phyloP scores from a whole-genome alignment of 768 basidiomycete genomes.

The Leccinum truebloodii region DNA sequence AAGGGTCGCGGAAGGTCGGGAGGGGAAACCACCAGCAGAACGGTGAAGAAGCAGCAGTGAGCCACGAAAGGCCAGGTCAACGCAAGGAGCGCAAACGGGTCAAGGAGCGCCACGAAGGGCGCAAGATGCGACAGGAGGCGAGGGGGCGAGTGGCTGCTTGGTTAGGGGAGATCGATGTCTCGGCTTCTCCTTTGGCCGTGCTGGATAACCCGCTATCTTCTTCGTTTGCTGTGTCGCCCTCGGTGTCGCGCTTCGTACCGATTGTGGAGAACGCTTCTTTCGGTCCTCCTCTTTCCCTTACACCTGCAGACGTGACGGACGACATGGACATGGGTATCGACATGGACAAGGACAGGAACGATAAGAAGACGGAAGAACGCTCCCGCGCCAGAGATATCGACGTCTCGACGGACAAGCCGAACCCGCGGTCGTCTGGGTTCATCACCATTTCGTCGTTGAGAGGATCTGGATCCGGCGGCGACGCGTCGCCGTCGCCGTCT shows the following conservation, averaged over 20 bases:
- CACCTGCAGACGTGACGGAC: conserved; percentile 9
- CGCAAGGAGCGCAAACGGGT: conserved; percentile 29
- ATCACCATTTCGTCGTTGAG: conserved; percentile 62
- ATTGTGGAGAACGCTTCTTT: conserved; percentile 28
- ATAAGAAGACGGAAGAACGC: neutral
- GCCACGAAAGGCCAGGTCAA: conserved; percentile 22
- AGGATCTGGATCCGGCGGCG: conserved; percentile 11
- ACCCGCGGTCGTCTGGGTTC: conserved; percentile 78
- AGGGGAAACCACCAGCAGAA: conserved; percentile 25
- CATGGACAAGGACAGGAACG: neutral
- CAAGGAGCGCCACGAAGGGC: conserved; percentile 38
- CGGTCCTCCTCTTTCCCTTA: conserved; percentile 2
- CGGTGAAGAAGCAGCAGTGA: conserved; percentile 20
- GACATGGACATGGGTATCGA: neutral
- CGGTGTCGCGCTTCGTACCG: conserved; percentile 29
- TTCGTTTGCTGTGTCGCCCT: conserved; percentile 36
- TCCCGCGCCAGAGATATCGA: conserved; percentile 5
- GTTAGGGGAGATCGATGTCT: conserved; percentile 67
- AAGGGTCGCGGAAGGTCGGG: conserved; percentile 19
- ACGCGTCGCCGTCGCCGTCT: conserved; percentile 13
- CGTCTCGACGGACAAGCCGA: conserved; percentile 39
- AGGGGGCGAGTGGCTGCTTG: conserved; percentile 79
- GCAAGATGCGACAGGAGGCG: conserved; percentile 45
- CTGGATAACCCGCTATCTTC: conserved; percentile 32
- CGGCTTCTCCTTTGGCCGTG: conserved; percentile 40